Conservation (phyloP, 1,284 basidiomycete genomes). For the Ceratobasidium sp. region DNA sequence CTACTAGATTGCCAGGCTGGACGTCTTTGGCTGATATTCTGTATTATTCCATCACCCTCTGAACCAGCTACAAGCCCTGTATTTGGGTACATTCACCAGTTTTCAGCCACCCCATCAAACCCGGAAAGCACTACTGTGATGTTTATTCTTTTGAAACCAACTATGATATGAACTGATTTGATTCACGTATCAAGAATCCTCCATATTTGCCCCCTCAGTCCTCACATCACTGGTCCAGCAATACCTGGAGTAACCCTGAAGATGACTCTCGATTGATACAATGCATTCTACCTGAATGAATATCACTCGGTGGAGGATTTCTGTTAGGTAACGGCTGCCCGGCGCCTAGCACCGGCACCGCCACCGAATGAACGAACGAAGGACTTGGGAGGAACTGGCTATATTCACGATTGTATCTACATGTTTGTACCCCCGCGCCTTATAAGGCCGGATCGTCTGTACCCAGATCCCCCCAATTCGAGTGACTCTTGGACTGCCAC, state of each 20-base stretch:
- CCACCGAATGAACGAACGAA: no score
- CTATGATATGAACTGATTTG: neutral
- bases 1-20: neutral
- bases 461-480: no score
- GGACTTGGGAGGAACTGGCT: no score
- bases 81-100: neutral
- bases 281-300: conserved; percentile 10
- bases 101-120: neutral
- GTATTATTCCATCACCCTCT: neutral
- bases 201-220: conserved; percentile 8
- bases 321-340: neutral
- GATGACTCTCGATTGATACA: neutral
- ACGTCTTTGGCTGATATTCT: neutral
- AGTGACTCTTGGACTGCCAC: no score
- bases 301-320: neutral
- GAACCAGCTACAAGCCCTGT: neutral
- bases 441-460: no score
- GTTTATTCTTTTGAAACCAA: conserved; percentile 7
- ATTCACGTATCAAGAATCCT: neutral
- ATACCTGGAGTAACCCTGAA: neutral
- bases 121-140: neutral
- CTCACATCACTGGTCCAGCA: neutral
- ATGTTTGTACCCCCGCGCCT: no score
- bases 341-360: no score
- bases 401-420: no score